Conservation (phyloP, 148 eudicot genomes). For the Chenopodium suecicum region DNA sequence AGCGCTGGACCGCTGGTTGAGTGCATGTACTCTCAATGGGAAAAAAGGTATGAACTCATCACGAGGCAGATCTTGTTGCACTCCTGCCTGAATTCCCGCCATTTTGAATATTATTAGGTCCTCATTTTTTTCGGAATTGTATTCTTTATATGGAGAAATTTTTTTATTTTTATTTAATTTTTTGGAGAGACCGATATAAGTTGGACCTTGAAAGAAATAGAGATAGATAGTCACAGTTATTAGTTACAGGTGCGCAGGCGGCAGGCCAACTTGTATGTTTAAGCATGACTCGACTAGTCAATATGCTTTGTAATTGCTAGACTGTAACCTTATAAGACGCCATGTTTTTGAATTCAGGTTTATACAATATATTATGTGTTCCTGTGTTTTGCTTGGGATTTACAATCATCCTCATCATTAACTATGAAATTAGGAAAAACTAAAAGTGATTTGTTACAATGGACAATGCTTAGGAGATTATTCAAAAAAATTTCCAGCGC, state of each 20-base stretch:
- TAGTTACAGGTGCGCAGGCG: neutral
- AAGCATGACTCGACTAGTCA: neutral
- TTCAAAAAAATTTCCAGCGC: too few species aligned
- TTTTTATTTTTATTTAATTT: neutral
- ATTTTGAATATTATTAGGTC: neutral
- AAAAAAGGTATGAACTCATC: neutral
- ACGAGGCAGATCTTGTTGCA: neutral
- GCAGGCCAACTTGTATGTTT: neutral
- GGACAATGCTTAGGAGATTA: too few species aligned
- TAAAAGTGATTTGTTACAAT: too few species aligned
- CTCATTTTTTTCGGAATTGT: neutral
- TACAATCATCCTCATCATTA: too few species aligned
- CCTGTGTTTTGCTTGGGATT: neutral
- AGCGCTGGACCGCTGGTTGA: neutral
- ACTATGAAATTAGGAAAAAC: too few species aligned
- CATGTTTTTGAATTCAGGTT: neutral
- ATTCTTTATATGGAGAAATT: too few species aligned
- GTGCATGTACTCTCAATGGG: slow-evolving; percentile 10
- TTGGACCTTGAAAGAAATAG: slow-evolving; percentile 1
- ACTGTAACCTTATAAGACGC: neutral
- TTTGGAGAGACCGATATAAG: neutral
- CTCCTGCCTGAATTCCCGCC: neutral
- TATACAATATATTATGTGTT: too few species aligned
- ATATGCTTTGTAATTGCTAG: neutral
- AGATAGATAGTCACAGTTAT: neutral